phyloP scores from a whole-genome alignment of 495 filamentous ascomycete genomes.

The Tuber indicum region DNA sequence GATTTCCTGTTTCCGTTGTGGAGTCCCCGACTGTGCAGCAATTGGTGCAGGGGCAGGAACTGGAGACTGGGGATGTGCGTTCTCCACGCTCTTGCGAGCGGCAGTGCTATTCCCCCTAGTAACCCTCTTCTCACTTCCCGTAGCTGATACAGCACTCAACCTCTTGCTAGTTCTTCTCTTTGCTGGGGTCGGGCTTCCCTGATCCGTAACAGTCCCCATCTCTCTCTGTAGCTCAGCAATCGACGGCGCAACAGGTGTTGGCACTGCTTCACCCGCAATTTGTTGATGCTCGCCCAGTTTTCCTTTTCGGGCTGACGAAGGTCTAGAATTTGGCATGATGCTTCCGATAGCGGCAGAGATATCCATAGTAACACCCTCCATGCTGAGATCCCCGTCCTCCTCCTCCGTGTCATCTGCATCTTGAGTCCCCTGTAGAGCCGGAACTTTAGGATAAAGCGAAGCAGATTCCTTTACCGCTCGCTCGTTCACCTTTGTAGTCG shows the following conservation, averaged over 20 bases:
- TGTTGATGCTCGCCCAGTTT: neutral
- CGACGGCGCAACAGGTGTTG: constrained; percentile 18
- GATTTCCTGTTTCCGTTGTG: constrained; percentile 3
- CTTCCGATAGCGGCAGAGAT: constrained; percentile 35
- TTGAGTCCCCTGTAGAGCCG: constrained; percentile 27
- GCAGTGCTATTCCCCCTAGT: constrained; percentile 23
- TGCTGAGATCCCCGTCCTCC: constrained; percentile 24
- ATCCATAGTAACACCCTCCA: constrained; percentile 38
- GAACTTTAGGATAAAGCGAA: constrained; percentile 38
- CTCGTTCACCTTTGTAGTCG: constrained; percentile 48
- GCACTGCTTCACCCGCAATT: constrained; percentile 1
- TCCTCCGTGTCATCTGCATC: constrained; percentile 15
- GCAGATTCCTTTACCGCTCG: constrained; percentile 53
- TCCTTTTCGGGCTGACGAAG: neutral
- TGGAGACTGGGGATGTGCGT: neutral
- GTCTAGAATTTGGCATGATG: constrained; percentile 13
- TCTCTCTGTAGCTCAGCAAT: constrained; percentile 8
- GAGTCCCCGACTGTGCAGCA: neutral
- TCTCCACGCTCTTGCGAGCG: constrained; percentile 13
- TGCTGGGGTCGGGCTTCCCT: constrained; percentile 7
- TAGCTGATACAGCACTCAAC: constrained; percentile 11
- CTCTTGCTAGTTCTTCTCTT: constrained; percentile 25
- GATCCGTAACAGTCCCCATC: neutral
- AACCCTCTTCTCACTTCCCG: constrained; percentile 12
- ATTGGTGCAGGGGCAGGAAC: neutral